Conservation (phyloP, 164 flowering plant species). For the Euptelea pleiosperma region DNA sequence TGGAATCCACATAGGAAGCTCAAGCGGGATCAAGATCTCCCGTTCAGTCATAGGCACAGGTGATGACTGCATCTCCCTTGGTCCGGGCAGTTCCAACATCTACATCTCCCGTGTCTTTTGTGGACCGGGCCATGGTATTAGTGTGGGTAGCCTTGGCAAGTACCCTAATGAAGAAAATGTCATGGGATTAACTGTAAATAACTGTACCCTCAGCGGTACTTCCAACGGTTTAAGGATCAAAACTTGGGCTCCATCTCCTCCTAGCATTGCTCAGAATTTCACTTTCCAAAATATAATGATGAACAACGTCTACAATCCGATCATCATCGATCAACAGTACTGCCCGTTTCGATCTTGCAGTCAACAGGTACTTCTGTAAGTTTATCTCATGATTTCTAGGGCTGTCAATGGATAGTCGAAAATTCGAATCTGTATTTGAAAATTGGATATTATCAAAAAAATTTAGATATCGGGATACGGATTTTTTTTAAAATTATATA, state of each 20-base stretch:
- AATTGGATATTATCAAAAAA: no score
- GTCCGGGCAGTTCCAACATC: slow-evolving; percentile 25
- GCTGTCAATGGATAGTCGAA: no score
- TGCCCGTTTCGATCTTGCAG: no score
- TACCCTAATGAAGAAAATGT: slow-evolving; percentile 30
- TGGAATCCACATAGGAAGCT: no score
- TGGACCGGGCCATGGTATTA: slow-evolving; percentile 48
- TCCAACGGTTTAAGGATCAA: slow-evolving; percentile 42
- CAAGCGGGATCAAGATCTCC: slow-evolving; percentile 13
- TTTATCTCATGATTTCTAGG: no score
- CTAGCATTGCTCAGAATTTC: slow-evolving; percentile 22
- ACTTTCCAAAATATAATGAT: slow-evolving; percentile 38
- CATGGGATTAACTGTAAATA: slow-evolving; percentile 19
- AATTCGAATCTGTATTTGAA: no score
- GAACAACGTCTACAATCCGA: no score
- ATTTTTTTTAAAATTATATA: no score
- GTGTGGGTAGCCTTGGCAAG: slow-evolving; percentile 37
- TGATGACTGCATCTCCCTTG: slow-evolving; percentile 49
- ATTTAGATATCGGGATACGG: no score
- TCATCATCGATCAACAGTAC: no score
- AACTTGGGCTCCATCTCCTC: slow-evolving; percentile 33
- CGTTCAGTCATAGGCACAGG: slow-evolving; percentile 25
- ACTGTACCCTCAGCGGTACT: slow-evolving; percentile 36
- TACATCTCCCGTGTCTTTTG: slow-evolving; percentile 23
- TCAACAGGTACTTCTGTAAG: no score